Conservation (phyloP, 2,329 filamentous ascomycete species). For the Talaromyces amestolkiae region DNA sequence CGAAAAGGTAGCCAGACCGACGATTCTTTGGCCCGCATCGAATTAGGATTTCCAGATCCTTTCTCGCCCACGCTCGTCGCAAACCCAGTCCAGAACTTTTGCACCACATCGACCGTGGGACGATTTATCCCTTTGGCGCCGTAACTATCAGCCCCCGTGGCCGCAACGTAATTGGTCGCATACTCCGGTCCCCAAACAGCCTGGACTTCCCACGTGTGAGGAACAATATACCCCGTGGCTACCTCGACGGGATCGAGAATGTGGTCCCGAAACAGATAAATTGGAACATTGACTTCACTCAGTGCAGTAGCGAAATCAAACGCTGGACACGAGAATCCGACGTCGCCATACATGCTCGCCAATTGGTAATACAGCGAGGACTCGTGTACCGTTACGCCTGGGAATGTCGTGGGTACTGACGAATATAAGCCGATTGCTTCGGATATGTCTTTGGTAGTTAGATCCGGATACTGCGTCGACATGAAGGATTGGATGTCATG, state of each 20-base stretch:
- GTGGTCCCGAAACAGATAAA: neutral
- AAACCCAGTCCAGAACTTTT: neutral
- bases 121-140: neutral
- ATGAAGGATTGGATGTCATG: neutral
- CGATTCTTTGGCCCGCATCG: neutral
- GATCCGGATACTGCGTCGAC: neutral
- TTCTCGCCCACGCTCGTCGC: neutral
- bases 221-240: neutral
- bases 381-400: neutral
- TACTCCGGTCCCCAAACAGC: neutral
- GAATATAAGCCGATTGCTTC: neutral
- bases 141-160: neutral
- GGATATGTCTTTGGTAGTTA: neutral
- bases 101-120: neutral
- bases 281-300: neutral
- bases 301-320: neutral
- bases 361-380: neutral
- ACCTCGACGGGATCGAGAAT: neutral
- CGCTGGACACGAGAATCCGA: neutral
- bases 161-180: neutral
- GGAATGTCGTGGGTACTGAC: neutral
- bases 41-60: too few relatives aligned
- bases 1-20: neutral
- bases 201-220: neutral
- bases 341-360: neutral